A percentile compares a stretch with the other conserved stretches of the same genome.
These are phyloP conservation scores for Penicillium egyptiacum DNA, from an alignment of 495 filamentous ascomycete genomes.

Conservation along the genomic window DNA sequence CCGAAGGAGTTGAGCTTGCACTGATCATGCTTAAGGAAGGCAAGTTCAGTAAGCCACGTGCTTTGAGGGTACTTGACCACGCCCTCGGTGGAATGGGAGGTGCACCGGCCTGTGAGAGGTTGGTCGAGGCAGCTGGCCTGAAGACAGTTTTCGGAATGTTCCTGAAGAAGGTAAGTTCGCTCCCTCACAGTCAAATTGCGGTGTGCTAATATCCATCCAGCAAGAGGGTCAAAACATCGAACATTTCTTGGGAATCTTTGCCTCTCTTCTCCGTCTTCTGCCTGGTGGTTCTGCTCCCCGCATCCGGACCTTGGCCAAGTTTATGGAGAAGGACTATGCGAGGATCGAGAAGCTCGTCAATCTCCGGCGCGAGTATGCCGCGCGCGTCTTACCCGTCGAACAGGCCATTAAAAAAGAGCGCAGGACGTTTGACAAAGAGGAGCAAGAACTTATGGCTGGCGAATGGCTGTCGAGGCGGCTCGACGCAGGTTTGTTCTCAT, in stretches of 20 bases:
- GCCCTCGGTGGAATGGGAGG: conserved; percentile 61
- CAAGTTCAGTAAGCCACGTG: conserved; percentile 74
- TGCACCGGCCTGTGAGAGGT: conserved; percentile 62
- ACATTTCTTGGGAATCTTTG: conserved; percentile 87
- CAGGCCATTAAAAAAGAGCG: conserved; percentile 61
- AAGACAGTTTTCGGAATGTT: conserved; percentile 84
- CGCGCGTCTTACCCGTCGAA: conserved; percentile 65
- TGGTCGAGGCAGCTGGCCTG: conserved; percentile 83
- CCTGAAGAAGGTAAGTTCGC: conserved; percentile 70
- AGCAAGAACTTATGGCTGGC: conserved; percentile 64
- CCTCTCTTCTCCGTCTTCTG: conserved; percentile 75
- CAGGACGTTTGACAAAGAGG: conserved; percentile 45
- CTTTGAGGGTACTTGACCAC: conserved; percentile 82
- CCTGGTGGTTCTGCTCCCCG: conserved; percentile 76
- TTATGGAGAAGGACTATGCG: conserved; percentile 91
- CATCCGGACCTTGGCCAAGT: conserved; percentile 87
- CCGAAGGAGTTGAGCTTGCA: conserved; percentile 87
- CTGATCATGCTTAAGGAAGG: conserved; percentile 85
- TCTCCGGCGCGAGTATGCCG: conserved; percentile 69
- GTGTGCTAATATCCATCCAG: conserved; percentile 33
- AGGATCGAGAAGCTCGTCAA: conserved; percentile 70
- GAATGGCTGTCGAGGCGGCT: conserved; percentile 84
- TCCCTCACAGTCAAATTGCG: background rate
- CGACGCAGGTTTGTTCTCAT: conserved; percentile 80
- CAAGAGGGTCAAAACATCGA: conserved; percentile 70